These are phyloP conservation scores for Neophaeococcomyces aloes DNA, from an alignment of 2,329 filamentous ascomycete species.

Conservation along the genomic window DNA sequence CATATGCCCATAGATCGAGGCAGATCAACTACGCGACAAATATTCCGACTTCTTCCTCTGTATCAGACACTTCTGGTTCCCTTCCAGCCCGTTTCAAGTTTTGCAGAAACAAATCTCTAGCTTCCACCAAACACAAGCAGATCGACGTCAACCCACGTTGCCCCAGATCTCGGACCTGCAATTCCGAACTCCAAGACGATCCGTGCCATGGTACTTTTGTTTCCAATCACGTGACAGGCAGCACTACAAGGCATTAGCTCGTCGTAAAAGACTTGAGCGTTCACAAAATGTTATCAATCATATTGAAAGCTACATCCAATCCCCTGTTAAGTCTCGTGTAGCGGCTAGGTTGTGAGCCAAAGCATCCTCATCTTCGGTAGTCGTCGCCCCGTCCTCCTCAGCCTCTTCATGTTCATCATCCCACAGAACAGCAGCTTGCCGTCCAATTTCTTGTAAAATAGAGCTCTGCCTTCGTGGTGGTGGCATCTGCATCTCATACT, in stretches of 20 bases:
- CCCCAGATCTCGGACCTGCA: constrained; percentile 18
- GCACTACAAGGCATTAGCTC: neutral
- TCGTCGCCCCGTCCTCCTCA: constrained; percentile 32
- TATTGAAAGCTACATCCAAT: neutral
- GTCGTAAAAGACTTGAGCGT: neutral
- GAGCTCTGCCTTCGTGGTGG: constrained; percentile 19
- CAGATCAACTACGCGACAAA: constrained; percentile 13
- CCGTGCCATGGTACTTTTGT: constrained; percentile 17
- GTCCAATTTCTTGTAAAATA: constrained; percentile 34
- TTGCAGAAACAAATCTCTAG: constrained; percentile 14
- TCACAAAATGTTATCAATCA: neutral
- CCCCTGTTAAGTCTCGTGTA: neutral
- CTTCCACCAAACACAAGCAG: constrained; percentile 9
- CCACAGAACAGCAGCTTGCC: constrained; percentile 39
- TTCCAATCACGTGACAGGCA: constrained; percentile 15
- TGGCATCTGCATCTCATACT: neutral
- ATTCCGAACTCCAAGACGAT: constrained; percentile 15
- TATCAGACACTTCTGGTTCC: neutral
- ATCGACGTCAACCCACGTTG: constrained; percentile 17
- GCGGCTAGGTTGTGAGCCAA: neutral
- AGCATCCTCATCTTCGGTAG: constrained; percentile 36
- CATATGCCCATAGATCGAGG: constrained; percentile 8
- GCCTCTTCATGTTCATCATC: constrained; percentile 36
- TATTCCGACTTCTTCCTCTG: constrained; percentile 3
- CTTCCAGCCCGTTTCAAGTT: constrained; percentile 3